A percentile compares a stretch with the other conserved stretches of the same genome.
Evolutionary conservation across 352 stramenopile species (phyloP).

Genomic region (Plasmopara muralis): DNA sequence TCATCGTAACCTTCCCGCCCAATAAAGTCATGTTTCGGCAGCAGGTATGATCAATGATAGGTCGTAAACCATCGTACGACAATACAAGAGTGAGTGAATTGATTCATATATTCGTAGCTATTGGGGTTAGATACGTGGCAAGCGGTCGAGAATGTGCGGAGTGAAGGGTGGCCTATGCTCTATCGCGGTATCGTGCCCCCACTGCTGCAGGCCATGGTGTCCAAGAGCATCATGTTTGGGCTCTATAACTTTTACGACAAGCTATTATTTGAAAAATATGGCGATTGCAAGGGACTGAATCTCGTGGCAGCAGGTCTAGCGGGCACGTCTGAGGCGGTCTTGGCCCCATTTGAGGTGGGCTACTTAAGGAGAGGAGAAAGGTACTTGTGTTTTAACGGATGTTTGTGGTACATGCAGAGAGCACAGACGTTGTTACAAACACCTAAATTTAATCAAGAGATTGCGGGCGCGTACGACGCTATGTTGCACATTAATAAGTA

Average conservation of each 20-base stretch:
- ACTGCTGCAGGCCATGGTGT: slow-evolving; percentile 77
- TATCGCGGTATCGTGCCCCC: slow-evolving; percentile 83
- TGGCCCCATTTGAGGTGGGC: slow-evolving; percentile 79
- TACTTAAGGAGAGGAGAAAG: background rate
- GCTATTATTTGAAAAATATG: slow-evolving; percentile 38
- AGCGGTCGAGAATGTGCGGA: slow-evolving; percentile 62
- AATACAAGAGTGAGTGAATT: background rate
- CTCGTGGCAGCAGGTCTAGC: slow-evolving; percentile 56
- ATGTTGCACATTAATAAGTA: slow-evolving; percentile 77
- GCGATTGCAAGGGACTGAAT: slow-evolving; percentile 35
- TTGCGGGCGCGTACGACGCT: slow-evolving; percentile 66
- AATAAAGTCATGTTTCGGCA: slow-evolving; percentile 91
- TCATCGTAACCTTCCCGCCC: slow-evolving; percentile 78
- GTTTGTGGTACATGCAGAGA: slow-evolving; percentile 27
- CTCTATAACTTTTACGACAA: slow-evolving; percentile 85
- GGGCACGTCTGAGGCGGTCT: slow-evolving; percentile 74
- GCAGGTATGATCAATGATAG: slow-evolving; percentile 36
- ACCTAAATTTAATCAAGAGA: slow-evolving; percentile 79
- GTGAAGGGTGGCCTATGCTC: slow-evolving; percentile 53
- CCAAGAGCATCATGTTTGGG: slow-evolving; percentile 88
- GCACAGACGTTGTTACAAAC: slow-evolving; percentile 84
- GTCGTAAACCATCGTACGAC: background rate
- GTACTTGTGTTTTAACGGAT: slow-evolving; percentile 3
- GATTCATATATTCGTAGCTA: slow-evolving; percentile 26
- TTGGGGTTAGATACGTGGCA: slow-evolving; percentile 66